These are phyloP conservation scores for Mimosa pudica DNA, from an alignment of 306 rosid species.

Conservation along the genomic window DNA sequence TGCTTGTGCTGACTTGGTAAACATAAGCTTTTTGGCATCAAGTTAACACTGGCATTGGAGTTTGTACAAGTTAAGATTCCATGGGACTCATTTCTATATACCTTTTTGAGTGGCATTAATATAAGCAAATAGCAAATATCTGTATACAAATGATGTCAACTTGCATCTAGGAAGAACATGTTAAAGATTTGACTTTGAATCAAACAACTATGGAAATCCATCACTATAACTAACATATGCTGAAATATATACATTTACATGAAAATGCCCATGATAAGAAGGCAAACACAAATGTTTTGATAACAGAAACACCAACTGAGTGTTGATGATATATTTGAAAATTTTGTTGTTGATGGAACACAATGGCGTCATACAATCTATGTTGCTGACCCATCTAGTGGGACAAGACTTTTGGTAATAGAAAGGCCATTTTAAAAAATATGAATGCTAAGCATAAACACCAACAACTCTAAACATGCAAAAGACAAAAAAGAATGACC, in stretches of 20 bases:
- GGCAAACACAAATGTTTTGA: constrained; percentile 8
- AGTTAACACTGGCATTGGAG: neutral
- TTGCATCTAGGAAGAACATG: constrained; percentile 15
- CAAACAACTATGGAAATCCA: constrained; percentile 7
- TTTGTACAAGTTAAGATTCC: neutral
- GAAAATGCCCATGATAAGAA: constrained; percentile 12
- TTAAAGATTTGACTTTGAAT: constrained; percentile 15
- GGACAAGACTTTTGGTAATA: neutral
- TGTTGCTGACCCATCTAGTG: neutral
- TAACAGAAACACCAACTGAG: constrained; percentile 25
- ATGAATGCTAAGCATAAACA: constrained; percentile 21
- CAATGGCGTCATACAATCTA: neutral
- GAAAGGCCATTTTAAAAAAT: constrained; percentile 11
- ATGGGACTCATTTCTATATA: neutral
- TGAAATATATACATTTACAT: constrained; percentile 1
- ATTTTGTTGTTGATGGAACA: neutral
- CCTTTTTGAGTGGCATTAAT: neutral
- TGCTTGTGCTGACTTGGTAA: neutral
- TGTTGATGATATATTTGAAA: neutral
- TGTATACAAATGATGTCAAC: constrained; percentile 1
- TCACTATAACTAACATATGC: constrained; percentile 9
- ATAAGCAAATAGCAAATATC: constrained; percentile 25
- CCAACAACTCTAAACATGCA: constrained; percentile 29
- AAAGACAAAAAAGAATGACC: constrained; percentile 27
- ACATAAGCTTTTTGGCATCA: neutral